Evolutionary conservation across 2,329 filamentous ascomycete species (phyloP), one percentile per base, ranked within the genome.

Genomic region (Alternaria viburni): DNA sequence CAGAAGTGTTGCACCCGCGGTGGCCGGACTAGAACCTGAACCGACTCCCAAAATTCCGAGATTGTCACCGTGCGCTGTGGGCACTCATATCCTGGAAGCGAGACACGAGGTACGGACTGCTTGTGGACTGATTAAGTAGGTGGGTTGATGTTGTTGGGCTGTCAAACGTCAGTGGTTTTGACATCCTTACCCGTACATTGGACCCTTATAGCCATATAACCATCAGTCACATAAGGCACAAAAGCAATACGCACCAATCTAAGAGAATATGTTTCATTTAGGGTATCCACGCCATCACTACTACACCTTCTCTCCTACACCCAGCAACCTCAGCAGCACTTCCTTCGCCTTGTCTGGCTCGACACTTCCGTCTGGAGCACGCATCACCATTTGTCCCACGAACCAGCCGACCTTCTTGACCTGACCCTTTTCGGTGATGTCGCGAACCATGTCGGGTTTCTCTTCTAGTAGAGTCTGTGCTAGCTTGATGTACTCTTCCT

Each of bases 361-460:
- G 7, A 91, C 85, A 1, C 86, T 86, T 1, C 88, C 88, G 62
- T 88, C 86, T 26, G 85, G 83, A 26, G 87, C 87, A 64, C 81
- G 79, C 47, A 86, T 82, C 79, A 91, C 88, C 86, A 91, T 90
- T 76, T 90, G 87, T 11, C 90, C 90, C 13, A 92, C 85, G 69
- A 91, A 86, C 82, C 86, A 91, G 70, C 88, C 88, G 7, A 90
- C 76, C 77, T 91, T 92, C n/a, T 88, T 87, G 28, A 82, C 81
- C 67, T 90, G 87, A 0, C 86, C 85, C 71, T 87, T 88, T 50
- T 83, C 81, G 45, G 84, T 81, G 54, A 91, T 88, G 56, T 88
- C 85, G 57, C 83, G 80, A 3, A 89, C 88, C 80, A 89, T 86
- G 41, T 86, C 81, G 1, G 83, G 82, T 63, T 89, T 88, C 61